Percentiles rank a stretch among this genome's conserved stretches.
These are phyloP conservation scores for Quercus engelmannii DNA, from an alignment of 306 rosid genomes.

Conservation along the genomic window DNA sequence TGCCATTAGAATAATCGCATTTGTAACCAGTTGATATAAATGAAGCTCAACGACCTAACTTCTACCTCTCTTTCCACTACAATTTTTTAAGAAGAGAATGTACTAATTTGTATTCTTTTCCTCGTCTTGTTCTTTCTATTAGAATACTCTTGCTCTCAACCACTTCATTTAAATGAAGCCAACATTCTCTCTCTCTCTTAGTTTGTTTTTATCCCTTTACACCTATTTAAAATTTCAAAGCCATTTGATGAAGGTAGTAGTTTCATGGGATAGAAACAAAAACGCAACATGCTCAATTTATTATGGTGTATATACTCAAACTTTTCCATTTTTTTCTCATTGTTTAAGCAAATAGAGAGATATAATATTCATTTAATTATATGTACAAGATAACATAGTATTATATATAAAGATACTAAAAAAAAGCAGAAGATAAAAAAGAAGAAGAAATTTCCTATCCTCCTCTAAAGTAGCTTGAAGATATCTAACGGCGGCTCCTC, in stretches of 20 bases:
- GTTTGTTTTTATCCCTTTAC: neutral
- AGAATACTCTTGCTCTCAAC: conserved; percentile 27
- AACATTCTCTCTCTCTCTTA: neutral
- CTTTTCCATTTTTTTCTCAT: conserved; percentile 11
- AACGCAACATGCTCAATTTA: neutral
- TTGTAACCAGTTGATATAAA: conserved; percentile 35
- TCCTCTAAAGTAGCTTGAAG: conserved; percentile 30
- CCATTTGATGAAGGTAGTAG: neutral
- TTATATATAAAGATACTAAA: conserved; percentile 7
- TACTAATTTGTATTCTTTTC: conserved; percentile 7
- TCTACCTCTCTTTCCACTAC: conserved; percentile 4
- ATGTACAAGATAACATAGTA: conserved; percentile 30
- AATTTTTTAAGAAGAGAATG: conserved; percentile 18
- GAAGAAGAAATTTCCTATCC: conserved; percentile 22
- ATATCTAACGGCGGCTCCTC: conserved; percentile 6
- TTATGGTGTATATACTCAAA: neutral
- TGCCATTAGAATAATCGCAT: conserved; percentile 20
- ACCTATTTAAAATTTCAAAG: neutral
- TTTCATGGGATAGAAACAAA: neutral
- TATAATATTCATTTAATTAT: conserved; percentile 28
- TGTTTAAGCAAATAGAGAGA: conserved; percentile 28
- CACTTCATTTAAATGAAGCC: conserved; percentile 24
- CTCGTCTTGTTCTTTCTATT: conserved; percentile 7
- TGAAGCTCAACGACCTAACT: conserved; percentile 29
- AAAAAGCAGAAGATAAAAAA: conserved; percentile 1